Conservation (phyloP, 805 yeast species). For the Candida tibetensis region DNA sequence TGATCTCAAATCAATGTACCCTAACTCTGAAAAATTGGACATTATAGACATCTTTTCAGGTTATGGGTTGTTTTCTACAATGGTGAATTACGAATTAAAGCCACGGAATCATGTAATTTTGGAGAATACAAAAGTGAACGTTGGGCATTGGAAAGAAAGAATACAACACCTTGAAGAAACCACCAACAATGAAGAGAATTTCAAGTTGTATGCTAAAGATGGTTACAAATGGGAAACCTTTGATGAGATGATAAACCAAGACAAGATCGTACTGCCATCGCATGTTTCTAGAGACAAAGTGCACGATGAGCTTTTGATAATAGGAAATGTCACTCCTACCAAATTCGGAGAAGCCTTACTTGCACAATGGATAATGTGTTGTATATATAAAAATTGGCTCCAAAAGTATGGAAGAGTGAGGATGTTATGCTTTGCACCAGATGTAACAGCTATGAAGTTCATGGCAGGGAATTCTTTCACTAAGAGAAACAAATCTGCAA, state of each 20-base stretch:
- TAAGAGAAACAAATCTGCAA: slow-evolving; percentile 59
- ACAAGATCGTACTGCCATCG: slow-evolving; percentile 37
- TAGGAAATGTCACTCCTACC: slow-evolving; percentile 55
- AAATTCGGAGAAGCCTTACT: slow-evolving; percentile 63
- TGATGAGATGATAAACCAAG: slow-evolving; percentile 42
- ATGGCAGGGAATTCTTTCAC: slow-evolving; percentile 52
- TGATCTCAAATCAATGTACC: slow-evolving; percentile 35
- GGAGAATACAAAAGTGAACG: slow-evolving; percentile 44
- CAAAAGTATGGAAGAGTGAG: slow-evolving; percentile 68
- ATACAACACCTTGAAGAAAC: slow-evolving; percentile 20
- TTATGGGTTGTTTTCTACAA: slow-evolving; percentile 57
- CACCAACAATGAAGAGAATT: slow-evolving; percentile 30
- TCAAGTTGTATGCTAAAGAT: slow-evolving; percentile 37
- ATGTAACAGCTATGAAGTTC: slow-evolving; percentile 54
- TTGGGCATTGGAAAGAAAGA: slow-evolving; percentile 27
- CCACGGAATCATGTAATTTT: slow-evolving; percentile 66
- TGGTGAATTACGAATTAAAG: slow-evolving; percentile 54
- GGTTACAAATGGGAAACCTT: slow-evolving; percentile 73
- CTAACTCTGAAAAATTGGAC: slow-evolving; percentile 38
- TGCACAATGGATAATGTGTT: slow-evolving; percentile 72
- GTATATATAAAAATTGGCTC: slow-evolving; percentile 70
- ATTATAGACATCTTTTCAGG: slow-evolving; percentile 63
- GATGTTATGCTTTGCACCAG: slow-evolving; percentile 67
- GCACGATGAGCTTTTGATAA: slow-evolving; percentile 53
- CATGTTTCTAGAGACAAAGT: slow-evolving; percentile 34